phyloP scores from a whole-genome alignment of 1,284 basidiomycete species.

The Pseudozyma thailandica region DNA sequence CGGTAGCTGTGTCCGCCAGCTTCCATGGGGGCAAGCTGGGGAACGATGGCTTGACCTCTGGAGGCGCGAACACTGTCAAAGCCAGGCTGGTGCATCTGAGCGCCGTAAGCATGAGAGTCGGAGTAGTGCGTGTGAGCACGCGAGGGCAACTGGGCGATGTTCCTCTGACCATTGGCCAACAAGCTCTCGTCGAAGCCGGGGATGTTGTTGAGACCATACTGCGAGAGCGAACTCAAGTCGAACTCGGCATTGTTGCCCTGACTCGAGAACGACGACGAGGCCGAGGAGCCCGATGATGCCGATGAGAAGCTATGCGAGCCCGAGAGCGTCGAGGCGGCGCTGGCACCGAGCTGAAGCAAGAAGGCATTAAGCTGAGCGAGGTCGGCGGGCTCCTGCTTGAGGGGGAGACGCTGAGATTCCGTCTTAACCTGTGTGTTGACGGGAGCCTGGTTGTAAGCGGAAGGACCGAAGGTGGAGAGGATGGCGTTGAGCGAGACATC shows the following conservation, averaged over 20 bases:
- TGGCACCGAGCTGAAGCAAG: conserved; percentile 66
- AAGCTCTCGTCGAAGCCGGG: conserved; percentile 61
- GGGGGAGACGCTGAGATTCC: conserved; percentile 66
- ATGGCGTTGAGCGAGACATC: conserved; percentile 54
- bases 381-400: conserved; percentile 68
- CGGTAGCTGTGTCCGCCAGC: conserved; percentile 54
- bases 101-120: conserved; percentile 20
- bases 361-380: conserved; percentile 66
- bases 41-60: conserved; percentile 48
- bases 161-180: conserved; percentile 26
- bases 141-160: conserved; percentile 55
- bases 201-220: conserved; percentile 58
- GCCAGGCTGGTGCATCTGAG: conserved; percentile 31
- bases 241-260: conserved; percentile 42
- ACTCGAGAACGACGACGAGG: conserved; percentile 37
- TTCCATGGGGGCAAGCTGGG: conserved; percentile 56
- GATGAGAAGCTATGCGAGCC: conserved; percentile 43
- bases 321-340: conserved; percentile 49
- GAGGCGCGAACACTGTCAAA: conserved; percentile 53
- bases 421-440: conserved; percentile 23
- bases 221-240: conserved; percentile 53
- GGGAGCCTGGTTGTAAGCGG: conserved; percentile 15
- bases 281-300: conserved; percentile 15
- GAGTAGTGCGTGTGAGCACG: conserved; percentile 37
- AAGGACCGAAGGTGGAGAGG: conserved; percentile 41